Evolutionary conservation across 495 filamentous ascomycete genomes (phyloP).

Genomic region (Filosporella fistucella): DNA sequence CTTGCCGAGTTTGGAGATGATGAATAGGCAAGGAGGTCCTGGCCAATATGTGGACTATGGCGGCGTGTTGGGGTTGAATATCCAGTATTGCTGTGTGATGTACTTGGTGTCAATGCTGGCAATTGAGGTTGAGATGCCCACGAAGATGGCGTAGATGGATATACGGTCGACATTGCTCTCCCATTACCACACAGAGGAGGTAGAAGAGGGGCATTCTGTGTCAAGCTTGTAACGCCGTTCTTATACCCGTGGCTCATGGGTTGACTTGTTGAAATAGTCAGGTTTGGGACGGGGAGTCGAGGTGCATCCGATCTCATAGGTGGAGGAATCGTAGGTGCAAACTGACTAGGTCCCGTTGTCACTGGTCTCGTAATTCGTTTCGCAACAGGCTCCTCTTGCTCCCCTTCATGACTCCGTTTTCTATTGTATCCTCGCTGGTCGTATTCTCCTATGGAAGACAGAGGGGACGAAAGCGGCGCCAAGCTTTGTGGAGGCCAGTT

Average conservation of each 20-base stretch:
- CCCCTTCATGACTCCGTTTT: slow-evolving; percentile 70
- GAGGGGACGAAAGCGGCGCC: slow-evolving; percentile 41
- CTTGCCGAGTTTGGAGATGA: slow-evolving; percentile 48
- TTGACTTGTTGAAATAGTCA: slow-evolving; percentile 38
- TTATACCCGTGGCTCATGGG: slow-evolving; percentile 25
- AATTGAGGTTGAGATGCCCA: slow-evolving; percentile 34
- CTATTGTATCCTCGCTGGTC: slow-evolving; percentile 37
- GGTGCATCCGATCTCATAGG: slow-evolving; percentile 29
- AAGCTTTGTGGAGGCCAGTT: slow-evolving; percentile 11
- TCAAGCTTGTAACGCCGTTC: slow-evolving; percentile 6
- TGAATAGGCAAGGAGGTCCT: slow-evolving; percentile 25
- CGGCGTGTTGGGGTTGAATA: slow-evolving; percentile 31
- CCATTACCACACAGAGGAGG: slow-evolving; percentile 39
- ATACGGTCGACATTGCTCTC: slow-evolving; percentile 61
- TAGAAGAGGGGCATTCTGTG: slow-evolving; percentile 31
- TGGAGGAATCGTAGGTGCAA: slow-evolving; percentile 12
- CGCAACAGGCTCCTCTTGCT: slow-evolving; percentile 54
- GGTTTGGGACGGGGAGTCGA: slow-evolving; percentile 54
- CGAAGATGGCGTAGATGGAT: slow-evolving; percentile 29
- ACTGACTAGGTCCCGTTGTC: slow-evolving; percentile 1
- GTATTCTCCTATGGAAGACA: slow-evolving; percentile 43
- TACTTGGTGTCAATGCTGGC: slow-evolving; percentile 28
- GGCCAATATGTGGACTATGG: slow-evolving; percentile 23
- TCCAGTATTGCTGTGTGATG: slow-evolving; percentile 12
- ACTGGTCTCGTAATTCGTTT: slow-evolving; percentile 53